Evolutionary conservation across 1,284 basidiomycete species (phyloP).

Genomic region (Irpex sp.): DNA sequence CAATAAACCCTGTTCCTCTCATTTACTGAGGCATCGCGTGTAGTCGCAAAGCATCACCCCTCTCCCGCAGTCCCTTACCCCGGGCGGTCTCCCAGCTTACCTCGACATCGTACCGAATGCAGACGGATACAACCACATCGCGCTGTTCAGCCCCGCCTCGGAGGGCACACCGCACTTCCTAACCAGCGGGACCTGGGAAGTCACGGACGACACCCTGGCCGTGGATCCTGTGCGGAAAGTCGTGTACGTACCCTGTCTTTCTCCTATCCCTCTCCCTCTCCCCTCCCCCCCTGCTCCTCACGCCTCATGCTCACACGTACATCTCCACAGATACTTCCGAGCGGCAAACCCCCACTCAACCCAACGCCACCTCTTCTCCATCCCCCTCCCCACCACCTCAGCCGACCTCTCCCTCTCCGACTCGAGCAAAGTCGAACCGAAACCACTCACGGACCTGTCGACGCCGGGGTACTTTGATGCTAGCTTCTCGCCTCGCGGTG

Average conservation of each 20-base stretch:
- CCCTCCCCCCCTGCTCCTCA: neutral
- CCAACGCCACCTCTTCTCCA: slow-evolving; percentile 80
- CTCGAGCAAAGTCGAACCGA: slow-evolving; percentile 29
- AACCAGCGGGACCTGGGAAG: slow-evolving; percentile 88
- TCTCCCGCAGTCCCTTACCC: slow-evolving; percentile 40
- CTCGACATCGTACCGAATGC: slow-evolving; percentile 80
- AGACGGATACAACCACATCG: slow-evolving; percentile 86
- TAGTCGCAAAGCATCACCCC: slow-evolving; percentile 50
- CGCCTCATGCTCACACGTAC: too few species aligned
- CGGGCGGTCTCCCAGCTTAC: slow-evolving; percentile 55
- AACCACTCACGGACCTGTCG: slow-evolving; percentile 61
- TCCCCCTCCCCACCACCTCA: slow-evolving; percentile 48
- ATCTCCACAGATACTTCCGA: slow-evolving; percentile 69
- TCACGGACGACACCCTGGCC: slow-evolving; percentile 66
- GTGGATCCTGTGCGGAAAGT: slow-evolving; percentile 64
- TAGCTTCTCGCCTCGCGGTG: slow-evolving; percentile 77
- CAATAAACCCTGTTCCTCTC: too few species aligned
- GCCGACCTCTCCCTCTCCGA: slow-evolving; percentile 14
- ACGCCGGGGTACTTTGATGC: slow-evolving; percentile 60
- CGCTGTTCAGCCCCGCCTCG: slow-evolving; percentile 76
- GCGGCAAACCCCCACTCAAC: slow-evolving; percentile 80
- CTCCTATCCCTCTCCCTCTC: neutral
- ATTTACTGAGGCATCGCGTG: neutral
- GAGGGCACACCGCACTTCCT: slow-evolving; percentile 71
- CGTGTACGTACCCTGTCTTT: slow-evolving; percentile 51